A percentile compares a stretch with the other conserved stretches of the same genome.
These are phyloP conservation scores for Alternaria sp. DNA, from an alignment of 2,329 filamentous ascomycete genomes.

Conservation along the genomic window DNA sequence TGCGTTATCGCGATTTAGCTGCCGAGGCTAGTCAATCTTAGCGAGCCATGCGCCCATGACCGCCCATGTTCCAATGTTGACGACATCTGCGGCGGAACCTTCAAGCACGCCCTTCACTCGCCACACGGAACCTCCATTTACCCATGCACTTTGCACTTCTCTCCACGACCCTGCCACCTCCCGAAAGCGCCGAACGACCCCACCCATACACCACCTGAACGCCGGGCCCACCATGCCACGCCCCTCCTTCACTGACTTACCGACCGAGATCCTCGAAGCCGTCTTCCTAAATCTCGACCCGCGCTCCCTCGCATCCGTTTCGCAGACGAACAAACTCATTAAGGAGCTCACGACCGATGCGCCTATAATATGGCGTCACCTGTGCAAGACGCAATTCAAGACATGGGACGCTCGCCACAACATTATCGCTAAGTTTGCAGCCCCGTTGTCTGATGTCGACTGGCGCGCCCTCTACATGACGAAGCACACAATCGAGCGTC, in stretches of 20 bases:
- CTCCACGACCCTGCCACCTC: neutral
- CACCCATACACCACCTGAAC: neutral
- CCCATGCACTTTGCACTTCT: neutral
- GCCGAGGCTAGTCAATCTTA: conserved; percentile 19
- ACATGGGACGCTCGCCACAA: conserved; percentile 70
- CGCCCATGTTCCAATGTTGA: conserved; percentile 15
- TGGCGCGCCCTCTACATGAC: conserved; percentile 69
- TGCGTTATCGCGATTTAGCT: conserved; percentile 14
- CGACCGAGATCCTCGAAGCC: conserved; percentile 84
- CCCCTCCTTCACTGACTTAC: conserved; percentile 56
- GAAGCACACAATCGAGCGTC: conserved; percentile 42
- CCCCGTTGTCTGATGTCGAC: conserved; percentile 63
- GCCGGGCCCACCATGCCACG: conserved; percentile 10
- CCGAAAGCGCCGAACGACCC: neutral
- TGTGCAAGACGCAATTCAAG: conserved; percentile 72
- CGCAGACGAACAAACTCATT: conserved; percentile 69
- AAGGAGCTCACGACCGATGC: conserved; percentile 71
- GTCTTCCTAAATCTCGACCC: conserved; percentile 71
- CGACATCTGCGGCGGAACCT: conserved; percentile 16
- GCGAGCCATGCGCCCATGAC: conserved; percentile 24
- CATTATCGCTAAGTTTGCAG: conserved; percentile 43
- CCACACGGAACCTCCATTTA: neutral
- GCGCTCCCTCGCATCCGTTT: conserved; percentile 57
- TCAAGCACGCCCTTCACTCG: neutral
- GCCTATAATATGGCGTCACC: conserved; percentile 77